phyloP scores from a whole-genome alignment of 1,284 basidiomycete genomes.

The Rhodotorula sp. region DNA sequence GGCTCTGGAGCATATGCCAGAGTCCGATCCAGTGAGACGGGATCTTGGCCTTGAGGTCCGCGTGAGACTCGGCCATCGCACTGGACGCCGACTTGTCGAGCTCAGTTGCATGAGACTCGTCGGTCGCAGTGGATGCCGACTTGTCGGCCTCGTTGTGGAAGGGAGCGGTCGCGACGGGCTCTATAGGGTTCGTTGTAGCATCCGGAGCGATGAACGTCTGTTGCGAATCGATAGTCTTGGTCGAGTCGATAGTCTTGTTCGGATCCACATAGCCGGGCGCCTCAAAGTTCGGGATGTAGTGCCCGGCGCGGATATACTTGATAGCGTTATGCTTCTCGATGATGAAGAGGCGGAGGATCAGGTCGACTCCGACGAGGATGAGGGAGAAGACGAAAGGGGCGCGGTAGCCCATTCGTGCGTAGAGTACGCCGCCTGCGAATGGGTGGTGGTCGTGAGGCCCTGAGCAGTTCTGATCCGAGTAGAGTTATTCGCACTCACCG shows the following conservation, averaged over 20 bases:
- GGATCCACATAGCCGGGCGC: conserved; percentile 28
- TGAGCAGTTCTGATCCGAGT: no score
- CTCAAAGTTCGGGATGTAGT: conserved; percentile 31
- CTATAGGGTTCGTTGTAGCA: not conserved
- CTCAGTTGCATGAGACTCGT: no score
- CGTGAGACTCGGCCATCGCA: no score
- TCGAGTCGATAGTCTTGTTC: not conserved
- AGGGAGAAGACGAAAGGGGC: conserved; percentile 45
- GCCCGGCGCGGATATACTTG: conserved; percentile 25
- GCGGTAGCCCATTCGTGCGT: conserved; percentile 41
- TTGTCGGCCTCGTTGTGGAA: no score
- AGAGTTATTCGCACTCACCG: not conserved
- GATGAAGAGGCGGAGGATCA: conserved; percentile 39
- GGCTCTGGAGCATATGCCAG: conserved; percentile 5
- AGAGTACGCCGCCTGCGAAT: conserved; percentile 36
- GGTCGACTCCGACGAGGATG: conserved; percentile 37
- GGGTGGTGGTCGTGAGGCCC: not conserved
- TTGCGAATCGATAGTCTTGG: not conserved
- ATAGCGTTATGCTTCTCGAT: conserved; percentile 42
- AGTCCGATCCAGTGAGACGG: conserved; percentile 10
- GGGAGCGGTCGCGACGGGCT: not conserved
- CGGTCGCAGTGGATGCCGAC: no score
- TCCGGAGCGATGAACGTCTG: not conserved
- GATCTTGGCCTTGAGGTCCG: not conserved
- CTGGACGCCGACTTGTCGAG: no score